Evolutionary conservation across 1,139 yeast genomes (phyloP).

Genomic region (Petasospora rhodanensis): DNA sequence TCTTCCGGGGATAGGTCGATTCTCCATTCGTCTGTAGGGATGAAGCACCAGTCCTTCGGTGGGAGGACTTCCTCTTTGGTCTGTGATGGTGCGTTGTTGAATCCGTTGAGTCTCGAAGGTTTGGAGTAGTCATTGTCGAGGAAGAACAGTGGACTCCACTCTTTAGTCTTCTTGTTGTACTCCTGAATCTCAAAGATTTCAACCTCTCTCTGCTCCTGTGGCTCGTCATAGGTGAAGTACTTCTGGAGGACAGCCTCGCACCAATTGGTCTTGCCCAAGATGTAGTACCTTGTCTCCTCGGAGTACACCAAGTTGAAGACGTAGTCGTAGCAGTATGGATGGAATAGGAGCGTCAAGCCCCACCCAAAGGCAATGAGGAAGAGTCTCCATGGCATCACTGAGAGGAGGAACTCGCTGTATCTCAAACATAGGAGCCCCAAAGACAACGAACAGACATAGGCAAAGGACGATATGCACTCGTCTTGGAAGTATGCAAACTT

Average conservation of each 20-base stretch:
- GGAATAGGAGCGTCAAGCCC: conserved; percentile 43
- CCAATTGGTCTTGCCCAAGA: conserved; percentile 42
- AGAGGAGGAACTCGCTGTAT: conserved; percentile 32
- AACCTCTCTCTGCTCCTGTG: conserved; percentile 37
- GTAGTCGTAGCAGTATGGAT: conserved; percentile 49
- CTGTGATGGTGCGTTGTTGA: too few relatives aligned
- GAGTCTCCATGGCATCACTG: conserved; percentile 34
- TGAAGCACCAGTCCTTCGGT: conserved; percentile 53
- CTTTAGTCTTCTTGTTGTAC: conserved; percentile 42
- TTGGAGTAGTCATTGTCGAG: conserved; percentile 49
- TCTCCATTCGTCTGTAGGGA: conserved; percentile 44
- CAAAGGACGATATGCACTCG: conserved; percentile 55
- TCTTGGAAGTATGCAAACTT: conserved; percentile 64
- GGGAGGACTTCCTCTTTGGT: conserved; percentile 38
- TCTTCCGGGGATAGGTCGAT: conserved; percentile 52
- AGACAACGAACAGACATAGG: conserved; percentile 37
- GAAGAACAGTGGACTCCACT: conserved; percentile 61
- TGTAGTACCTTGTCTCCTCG: conserved; percentile 55
- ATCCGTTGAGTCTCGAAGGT: too few relatives aligned
- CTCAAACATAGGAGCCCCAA: conserved; percentile 30
- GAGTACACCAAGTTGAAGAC: conserved; percentile 44
- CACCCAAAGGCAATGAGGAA: conserved; percentile 43
- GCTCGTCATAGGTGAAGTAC: conserved; percentile 32
- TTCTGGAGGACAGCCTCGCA: conserved; percentile 37
- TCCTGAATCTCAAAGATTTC: conserved; percentile 72